These are phyloP conservation scores for Metschnikowia drakensbergensis DNA, from an alignment of 805 yeast genomes.

Conservation along the genomic window DNA sequence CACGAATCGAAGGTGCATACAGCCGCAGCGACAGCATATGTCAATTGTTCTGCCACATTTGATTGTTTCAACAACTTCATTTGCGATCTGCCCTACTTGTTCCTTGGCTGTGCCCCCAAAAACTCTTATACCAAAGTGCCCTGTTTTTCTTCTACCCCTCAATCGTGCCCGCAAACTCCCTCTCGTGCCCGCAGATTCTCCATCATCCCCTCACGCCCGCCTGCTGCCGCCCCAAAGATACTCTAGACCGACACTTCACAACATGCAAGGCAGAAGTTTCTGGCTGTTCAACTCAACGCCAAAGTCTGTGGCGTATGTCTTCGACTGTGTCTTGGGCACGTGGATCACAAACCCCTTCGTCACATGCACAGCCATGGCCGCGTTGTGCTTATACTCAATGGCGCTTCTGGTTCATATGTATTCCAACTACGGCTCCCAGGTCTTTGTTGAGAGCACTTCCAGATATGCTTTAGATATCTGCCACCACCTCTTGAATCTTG, in stretches of 20 bases:
- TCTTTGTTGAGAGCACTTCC: not conserved
- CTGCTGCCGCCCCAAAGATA: too few relatives aligned
- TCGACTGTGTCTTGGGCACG: conserved; percentile 20
- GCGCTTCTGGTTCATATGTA: not conserved
- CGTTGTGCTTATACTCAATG: not conserved
- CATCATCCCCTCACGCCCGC: too few relatives aligned
- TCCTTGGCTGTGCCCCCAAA: too few relatives aligned
- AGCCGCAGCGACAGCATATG: not conserved
- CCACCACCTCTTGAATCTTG: conserved; percentile 25
- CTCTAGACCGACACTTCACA: not conserved
- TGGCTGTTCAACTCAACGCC: not conserved
- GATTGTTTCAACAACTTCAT: not conserved
- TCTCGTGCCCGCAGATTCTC: too few relatives aligned
- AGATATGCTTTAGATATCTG: conserved; percentile 19
- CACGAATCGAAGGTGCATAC: not conserved
- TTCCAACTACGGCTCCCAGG: not conserved
- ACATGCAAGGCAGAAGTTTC: not conserved
- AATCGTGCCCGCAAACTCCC: too few relatives aligned
- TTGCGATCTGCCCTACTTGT: too few relatives aligned
- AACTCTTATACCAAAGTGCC: too few relatives aligned
- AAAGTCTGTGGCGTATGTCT: conserved; percentile 9
- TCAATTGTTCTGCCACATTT: conserved; percentile 1
- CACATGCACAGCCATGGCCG: not conserved
- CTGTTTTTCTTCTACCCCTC: too few relatives aligned
- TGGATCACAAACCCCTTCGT: conserved; percentile 17